Conservation (phyloP, 352 stramenopile genomes). For the Detonula confervacea region DNA sequence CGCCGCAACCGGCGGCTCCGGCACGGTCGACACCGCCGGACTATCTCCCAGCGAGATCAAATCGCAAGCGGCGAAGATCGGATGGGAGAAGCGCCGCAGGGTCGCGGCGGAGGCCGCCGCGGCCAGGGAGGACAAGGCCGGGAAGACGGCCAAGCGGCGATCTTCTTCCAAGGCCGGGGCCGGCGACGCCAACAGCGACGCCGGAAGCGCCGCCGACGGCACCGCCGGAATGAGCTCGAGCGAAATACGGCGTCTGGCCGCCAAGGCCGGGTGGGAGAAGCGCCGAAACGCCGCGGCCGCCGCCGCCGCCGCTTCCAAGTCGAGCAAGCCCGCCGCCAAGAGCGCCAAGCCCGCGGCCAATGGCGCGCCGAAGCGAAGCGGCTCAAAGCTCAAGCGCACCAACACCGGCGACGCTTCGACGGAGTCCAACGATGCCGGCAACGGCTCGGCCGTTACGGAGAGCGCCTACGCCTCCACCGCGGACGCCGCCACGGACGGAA, state of each 20-base stretch:
- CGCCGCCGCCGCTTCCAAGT: not conserved
- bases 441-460: not conserved
- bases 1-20: conserved; percentile 3
- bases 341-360: not conserved
- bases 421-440: conserved; percentile 3
- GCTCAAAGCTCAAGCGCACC: conserved; percentile 11
- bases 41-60: not conserved
- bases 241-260: conserved; percentile 12
- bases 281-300: not conserved
- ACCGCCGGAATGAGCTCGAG: not conserved
- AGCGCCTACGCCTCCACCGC: not conserved
- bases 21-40: not conserved
- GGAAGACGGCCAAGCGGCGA: not conserved
- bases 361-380: conserved; percentile 10
- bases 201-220: conserved; percentile 11
- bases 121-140: not conserved
- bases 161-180: not conserved
- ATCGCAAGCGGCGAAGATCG: conserved; percentile 9
- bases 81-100: conserved; percentile 27
- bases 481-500: not conserved
- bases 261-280: conserved; percentile 29
- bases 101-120: not conserved
- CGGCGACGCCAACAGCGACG: not conserved
- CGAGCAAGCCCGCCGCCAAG: no score
- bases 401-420: no score